Evolutionary conservation across 106 monocot species (phyloP), one percentile per base, ranked within the genome.

Genomic region (Chionographis japonica): DNA sequence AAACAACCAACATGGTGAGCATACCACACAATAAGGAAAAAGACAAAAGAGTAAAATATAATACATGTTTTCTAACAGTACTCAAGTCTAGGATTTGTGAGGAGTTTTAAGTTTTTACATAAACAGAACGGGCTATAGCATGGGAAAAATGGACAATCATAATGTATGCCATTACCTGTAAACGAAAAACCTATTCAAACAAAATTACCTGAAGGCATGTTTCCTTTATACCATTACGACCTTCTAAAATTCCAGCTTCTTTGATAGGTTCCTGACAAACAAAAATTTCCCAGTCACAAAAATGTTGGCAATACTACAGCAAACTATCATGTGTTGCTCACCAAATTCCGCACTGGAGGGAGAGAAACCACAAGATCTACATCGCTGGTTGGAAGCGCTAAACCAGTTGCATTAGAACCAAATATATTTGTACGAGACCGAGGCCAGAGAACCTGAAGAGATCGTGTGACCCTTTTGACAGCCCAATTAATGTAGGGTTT

Each of bases 171-270:
- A 27, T 27, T 27, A 27, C 27, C 27, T 27, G 27, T 27, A 27
- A 27, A 27, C 27, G 27, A 42, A 56, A 14, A 9, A 18, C 40
- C 46, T 14, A 40, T 54, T 14, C 37, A 56, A 12, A 52, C 15
- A 17, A 67, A 60, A 40, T 20, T 80, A 98, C 98, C 93, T 98
- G 98, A 69, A 98, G 90, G 62, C 93, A 98, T 36, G 98, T 98
- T 74, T 98, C 98, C 77, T 98, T 98, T 50, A 93, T 98, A 36
- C 98, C 93, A 83, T 98, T 98, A 12, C 98, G 82, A 27, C 98
- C 98, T 79, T 98, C 98, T 76, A 98, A 81, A 78, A 98, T 98
- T 67, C 98, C 98, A 81, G 98, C 98, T 87, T 98, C 98, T 81
- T 90, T 98, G 18, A 98, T 98, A 68, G 98, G 98, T 80, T 98